A percentile compares a stretch with the other conserved stretches of the same genome.
These are phyloP conservation scores for Amanita rubescens DNA, from an alignment of 768 basidiomycete genomes.

Conservation along the genomic window DNA sequence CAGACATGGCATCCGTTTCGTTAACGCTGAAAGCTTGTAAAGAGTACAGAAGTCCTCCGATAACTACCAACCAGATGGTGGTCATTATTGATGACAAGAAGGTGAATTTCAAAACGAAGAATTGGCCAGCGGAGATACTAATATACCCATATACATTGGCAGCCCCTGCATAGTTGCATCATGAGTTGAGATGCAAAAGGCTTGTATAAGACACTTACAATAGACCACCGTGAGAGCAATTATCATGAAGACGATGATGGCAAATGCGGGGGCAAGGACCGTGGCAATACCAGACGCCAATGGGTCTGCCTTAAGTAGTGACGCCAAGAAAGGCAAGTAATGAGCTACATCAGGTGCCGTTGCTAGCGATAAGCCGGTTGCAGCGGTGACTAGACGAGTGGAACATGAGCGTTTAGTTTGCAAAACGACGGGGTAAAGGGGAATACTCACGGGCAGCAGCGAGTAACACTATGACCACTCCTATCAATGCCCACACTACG, in stretches of 20 bases:
- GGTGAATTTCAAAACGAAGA: constrained; percentile 54
- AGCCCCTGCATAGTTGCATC: constrained; percentile 31
- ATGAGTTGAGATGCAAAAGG: constrained; percentile 4
- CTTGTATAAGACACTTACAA: constrained; percentile 35
- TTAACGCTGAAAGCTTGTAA: constrained; percentile 47
- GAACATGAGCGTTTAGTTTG: constrained; percentile 7
- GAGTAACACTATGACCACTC: constrained; percentile 42
- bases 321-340: constrained; percentile 56
- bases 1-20: constrained; percentile 29
- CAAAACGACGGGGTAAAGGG: too few relatives aligned
- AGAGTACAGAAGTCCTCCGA: constrained; percentile 67
- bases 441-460: constrained; percentile 51
- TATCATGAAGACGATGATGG: constrained; percentile 50
- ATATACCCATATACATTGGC: constrained; percentile 47
- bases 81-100: constrained; percentile 51
- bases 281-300: constrained; percentile 60
- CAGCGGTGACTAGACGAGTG: constrained; percentile 51
- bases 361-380: constrained; percentile 57
- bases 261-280: constrained; percentile 59
- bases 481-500: constrained; percentile 53
- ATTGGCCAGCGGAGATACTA: constrained; percentile 55
- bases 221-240: constrained; percentile 44
- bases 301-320: constrained; percentile 39
- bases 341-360: constrained; percentile 69
- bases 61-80: constrained; percentile 53